Conservation (phyloP, 176 grass and related monocot genomes). For the Musa troglodytarum region DNA sequence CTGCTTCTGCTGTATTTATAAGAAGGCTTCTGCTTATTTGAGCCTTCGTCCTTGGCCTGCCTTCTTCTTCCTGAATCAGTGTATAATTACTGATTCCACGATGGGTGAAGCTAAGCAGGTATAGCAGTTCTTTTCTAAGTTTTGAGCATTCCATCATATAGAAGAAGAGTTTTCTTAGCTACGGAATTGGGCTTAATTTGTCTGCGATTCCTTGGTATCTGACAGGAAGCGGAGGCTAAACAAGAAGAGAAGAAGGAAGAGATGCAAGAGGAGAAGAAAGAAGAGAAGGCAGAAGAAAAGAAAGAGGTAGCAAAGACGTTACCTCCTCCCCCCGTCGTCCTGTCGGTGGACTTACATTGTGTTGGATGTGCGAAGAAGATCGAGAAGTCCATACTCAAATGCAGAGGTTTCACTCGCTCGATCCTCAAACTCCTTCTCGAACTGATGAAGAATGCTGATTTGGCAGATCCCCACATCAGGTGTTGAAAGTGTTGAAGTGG, state of each 20-base stretch:
- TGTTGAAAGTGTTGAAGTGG: conserved; percentile 45
- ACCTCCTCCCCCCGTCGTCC: conserved; percentile 33
- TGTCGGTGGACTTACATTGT: conserved; percentile 60
- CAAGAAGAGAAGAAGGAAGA: background rate
- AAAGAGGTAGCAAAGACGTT: conserved; percentile 14
- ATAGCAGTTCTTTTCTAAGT: background rate
- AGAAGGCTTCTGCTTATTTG: too few species aligned
- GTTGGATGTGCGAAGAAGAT: conserved; percentile 74
- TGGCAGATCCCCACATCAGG: conserved; percentile 16
- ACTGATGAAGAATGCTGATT: background rate
- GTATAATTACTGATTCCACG: too few species aligned
- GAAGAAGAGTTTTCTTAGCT: background rate
- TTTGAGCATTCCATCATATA: background rate
- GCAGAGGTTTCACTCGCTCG: conserved; percentile 35
- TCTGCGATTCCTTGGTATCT: background rate
- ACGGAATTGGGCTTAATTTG: background rate
- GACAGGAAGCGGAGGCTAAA: background rate
- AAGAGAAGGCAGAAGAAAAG: background rate
- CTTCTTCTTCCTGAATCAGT: too few species aligned
- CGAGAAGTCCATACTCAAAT: conserved; percentile 43
- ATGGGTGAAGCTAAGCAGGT: background rate
- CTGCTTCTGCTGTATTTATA: too few species aligned
- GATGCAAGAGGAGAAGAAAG: background rate
- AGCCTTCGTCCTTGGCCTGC: too few species aligned
- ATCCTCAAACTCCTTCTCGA: background rate